Evolutionary conservation across 2,329 filamentous ascomycete genomes (phyloP).

Genomic region (Uncinocarpus reesii): DNA sequence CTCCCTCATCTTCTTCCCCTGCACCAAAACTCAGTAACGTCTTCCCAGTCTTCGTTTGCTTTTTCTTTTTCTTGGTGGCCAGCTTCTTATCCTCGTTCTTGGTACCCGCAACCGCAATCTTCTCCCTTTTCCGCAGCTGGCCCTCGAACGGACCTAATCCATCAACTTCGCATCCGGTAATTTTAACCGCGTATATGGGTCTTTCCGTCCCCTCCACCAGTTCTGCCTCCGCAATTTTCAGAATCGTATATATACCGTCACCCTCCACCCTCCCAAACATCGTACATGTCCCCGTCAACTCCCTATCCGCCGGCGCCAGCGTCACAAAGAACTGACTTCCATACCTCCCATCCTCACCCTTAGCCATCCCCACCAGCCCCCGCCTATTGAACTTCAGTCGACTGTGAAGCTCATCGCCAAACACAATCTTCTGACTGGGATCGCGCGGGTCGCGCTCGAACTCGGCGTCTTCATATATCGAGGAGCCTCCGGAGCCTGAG

Average conservation of each 20-base stretch:
- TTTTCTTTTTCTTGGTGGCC: slow-evolving; percentile 32
- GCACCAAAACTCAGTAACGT: slow-evolving; percentile 39
- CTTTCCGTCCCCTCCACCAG: slow-evolving; percentile 67
- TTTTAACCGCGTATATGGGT: slow-evolving; percentile 74
- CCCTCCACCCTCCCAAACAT: slow-evolving; percentile 86
- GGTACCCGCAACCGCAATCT: slow-evolving; percentile 23
- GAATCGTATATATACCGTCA: slow-evolving; percentile 90
- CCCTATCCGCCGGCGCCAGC: slow-evolving; percentile 64
- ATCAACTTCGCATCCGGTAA: slow-evolving; percentile 43
- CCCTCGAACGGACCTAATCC: slow-evolving; percentile 38
- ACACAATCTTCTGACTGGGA: slow-evolving; percentile 49
- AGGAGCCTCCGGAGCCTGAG: slow-evolving; percentile 82
- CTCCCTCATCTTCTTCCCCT: slow-evolving; percentile 33
- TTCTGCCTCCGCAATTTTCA: slow-evolving; percentile 85
- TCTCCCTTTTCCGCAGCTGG: slow-evolving; percentile 36
- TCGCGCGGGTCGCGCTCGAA: slow-evolving; percentile 45
- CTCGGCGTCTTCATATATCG: slow-evolving; percentile 67
- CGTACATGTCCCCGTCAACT: slow-evolving; percentile 82
- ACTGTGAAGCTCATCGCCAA: slow-evolving; percentile 85
- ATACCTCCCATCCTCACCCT: slow-evolving; percentile 62
- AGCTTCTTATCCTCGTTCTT: slow-evolving; percentile 22
- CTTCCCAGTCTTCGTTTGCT: slow-evolving; percentile 35
- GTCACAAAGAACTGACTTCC: slow-evolving; percentile 97
- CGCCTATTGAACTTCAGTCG: slow-evolving; percentile 85
- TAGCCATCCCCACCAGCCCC: slow-evolving; percentile 91